These are phyloP conservation scores for Wickerhamomyces queroliae DNA, from an alignment of 805 yeast genomes.

Conservation along the genomic window DNA sequence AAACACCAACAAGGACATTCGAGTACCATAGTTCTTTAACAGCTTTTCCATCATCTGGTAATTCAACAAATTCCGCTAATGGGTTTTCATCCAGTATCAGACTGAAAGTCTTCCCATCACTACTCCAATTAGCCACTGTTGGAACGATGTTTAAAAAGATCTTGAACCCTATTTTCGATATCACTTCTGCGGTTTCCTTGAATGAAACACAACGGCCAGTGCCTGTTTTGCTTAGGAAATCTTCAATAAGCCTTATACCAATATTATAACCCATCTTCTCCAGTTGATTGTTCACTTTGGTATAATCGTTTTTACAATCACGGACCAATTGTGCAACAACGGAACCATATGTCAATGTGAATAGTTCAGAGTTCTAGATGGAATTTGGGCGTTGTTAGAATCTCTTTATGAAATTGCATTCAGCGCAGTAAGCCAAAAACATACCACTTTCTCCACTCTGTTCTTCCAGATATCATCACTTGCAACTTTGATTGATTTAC, in stretches of 20 bases:
- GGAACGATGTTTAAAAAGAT: constrained; percentile 84
- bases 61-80: constrained; percentile 88
- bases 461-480: constrained; percentile 94
- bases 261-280: constrained; percentile 95
- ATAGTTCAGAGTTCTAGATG: constrained; percentile 89
- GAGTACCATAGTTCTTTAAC: constrained; percentile 84
- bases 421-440: constrained; percentile 23
- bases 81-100: constrained; percentile 81
- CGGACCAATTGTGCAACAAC: constrained; percentile 87
- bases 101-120: constrained; percentile 69
- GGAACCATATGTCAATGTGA: constrained; percentile 93
- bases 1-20: constrained; percentile 82
- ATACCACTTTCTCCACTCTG: constrained; percentile 74
- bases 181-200: constrained; percentile 81
- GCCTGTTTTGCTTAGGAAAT: constrained; percentile 85
- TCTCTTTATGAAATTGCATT: background rate
- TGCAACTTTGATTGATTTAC: constrained; percentile 37
- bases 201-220: constrained; percentile 74
- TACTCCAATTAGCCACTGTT: constrained; percentile 64
- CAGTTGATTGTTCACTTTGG: constrained; percentile 74
- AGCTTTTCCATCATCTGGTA: constrained; percentile 75
- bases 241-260: constrained; percentile 87
- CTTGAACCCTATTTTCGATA: constrained; percentile 85
- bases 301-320: constrained; percentile 72
- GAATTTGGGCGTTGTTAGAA: no score